Evolutionary conservation across 2,329 filamentous ascomycete species (phyloP).

Genomic region (Fusarium compactum): DNA sequence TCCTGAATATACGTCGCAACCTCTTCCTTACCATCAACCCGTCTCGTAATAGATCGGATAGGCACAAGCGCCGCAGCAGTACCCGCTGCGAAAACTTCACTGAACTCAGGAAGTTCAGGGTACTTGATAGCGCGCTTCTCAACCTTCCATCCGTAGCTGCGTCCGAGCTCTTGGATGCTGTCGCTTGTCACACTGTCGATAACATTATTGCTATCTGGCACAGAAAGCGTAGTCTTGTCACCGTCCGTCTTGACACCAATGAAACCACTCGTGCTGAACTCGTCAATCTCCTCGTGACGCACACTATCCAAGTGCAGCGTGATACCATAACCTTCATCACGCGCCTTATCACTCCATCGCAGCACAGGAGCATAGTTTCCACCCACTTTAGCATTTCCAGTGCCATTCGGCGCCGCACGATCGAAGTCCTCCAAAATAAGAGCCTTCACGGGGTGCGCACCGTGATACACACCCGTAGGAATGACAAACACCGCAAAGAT

Average conservation of each 20-base stretch:
- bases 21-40: slow-evolving; percentile 57
- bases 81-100: slow-evolving; percentile 89
- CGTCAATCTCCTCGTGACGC: slow-evolving; percentile 86
- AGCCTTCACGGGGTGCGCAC: slow-evolving; percentile 85
- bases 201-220: slow-evolving; percentile 88
- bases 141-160: slow-evolving; percentile 84
- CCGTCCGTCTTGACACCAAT: slow-evolving; percentile 78
- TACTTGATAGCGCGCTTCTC: slow-evolving; percentile 80
- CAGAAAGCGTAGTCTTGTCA: slow-evolving; percentile 76
- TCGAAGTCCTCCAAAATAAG: slow-evolving; percentile 94
- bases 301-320: slow-evolving; percentile 92
- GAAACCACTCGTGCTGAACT: slow-evolving; percentile 96
- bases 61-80: slow-evolving; percentile 93
- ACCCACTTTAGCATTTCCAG: slow-evolving; percentile 91
- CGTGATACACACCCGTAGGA: slow-evolving; percentile 95
- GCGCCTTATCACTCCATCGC: slow-evolving; percentile 85
- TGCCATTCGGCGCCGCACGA: slow-evolving; percentile 90
- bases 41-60: slow-evolving; percentile 88
- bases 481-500: slow-evolving; percentile 90
- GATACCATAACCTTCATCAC: slow-evolving; percentile 86
- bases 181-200: slow-evolving; percentile 89
- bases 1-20: slow-evolving; percentile 67
- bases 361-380: slow-evolving; percentile 97
- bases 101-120: slow-evolving; percentile 64
- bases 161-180: slow-evolving; percentile 80